Base-by-base conservation (phyloP, 805 yeast genomes). In the Suhomyces kilbournensis region DNA sequence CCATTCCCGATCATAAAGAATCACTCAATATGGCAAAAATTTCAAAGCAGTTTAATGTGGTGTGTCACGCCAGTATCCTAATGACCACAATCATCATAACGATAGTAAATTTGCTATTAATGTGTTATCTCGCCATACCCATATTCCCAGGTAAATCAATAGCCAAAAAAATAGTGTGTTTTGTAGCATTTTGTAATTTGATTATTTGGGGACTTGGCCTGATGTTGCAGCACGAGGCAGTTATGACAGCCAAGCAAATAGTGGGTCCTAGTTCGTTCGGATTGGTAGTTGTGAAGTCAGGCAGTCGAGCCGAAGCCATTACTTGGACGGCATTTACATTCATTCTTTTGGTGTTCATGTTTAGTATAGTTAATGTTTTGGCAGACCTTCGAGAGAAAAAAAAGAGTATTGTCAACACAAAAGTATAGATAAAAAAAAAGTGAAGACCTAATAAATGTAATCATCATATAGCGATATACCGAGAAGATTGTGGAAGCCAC, bases 191-290 rank as follows among this genome's bases (percentile, higher is more conserved):
- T 17, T 30, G 47, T 28, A 47, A 52, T 12, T 70, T 75, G 4
- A 61, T 84, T 3, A 43, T 83, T 2, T 84, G 88, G 86, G 88
- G 87, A 0, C 66, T 83, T 26, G 88, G 88, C 2, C 73, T 88
- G 0, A 83, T 84, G 80, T 77, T 87, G 72, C 77, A 78, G 47
- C 83, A 82, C 58, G 82, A 84, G 48, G 86, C 86, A 0, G 73
- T 76, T 0, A 70, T 69, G 38, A 68, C 84, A 2, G 75, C 80
- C 4, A 58, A 62, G 7, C 57, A 62, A n/a, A 60, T 84, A 30
- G 73, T 81, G 0, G 75, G 77, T 2, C 65, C 71, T 1, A 75
- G 86, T 10, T 80, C 86, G 17, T 73, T 83, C 78, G 68, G 73
- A 0, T 72, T 80, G 10, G 62, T 85, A 0, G 52, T 62, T 10